phyloP scores from a whole-genome alignment of 805 yeast species.

The Ogataea populi-albae region DNA sequence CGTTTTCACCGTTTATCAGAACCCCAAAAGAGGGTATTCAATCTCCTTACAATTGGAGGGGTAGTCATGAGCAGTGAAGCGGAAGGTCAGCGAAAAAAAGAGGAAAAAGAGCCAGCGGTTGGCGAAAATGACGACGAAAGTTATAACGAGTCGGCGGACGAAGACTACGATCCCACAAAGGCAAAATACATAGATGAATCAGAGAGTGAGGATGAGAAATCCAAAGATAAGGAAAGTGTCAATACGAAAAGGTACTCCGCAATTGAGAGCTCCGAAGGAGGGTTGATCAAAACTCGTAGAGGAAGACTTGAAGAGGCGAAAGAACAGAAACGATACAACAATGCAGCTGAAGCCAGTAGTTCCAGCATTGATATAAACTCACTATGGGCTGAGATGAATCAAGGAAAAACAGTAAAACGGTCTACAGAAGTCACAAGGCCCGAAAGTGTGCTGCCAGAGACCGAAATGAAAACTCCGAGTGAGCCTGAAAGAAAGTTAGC shows the following conservation, averaged over 20 bases:
- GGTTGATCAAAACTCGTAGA: slow-evolving; percentile 66
- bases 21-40: too few species aligned
- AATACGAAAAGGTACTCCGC: slow-evolving; percentile 41
- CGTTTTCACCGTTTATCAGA: too few species aligned
- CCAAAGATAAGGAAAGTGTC: slow-evolving; percentile 32
- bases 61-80: too few species aligned
- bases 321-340: slow-evolving; percentile 20
- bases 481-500: neutral
- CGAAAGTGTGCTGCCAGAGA: neutral
- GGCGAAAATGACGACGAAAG: slow-evolving; percentile 36
- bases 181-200: too few species aligned
- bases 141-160: slow-evolving; percentile 56
- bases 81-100: too few species aligned
- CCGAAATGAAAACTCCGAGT: neutral
- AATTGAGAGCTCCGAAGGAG: slow-evolving; percentile 57
- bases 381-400: slow-evolving; percentile 56
- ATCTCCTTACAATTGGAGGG: too few species aligned
- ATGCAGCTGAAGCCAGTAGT: too few species aligned
- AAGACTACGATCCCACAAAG: slow-evolving; percentile 48
- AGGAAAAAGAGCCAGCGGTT: slow-evolving; percentile 6
- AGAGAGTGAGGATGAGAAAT: slow-evolving; percentile 33
- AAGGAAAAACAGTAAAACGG: slow-evolving; percentile 8
- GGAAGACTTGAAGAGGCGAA: slow-evolving; percentile 46
- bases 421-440: slow-evolving; percentile 1
- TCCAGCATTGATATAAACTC: slow-evolving; percentile 51